Evolutionary conservation across 2,329 filamentous ascomycete species (phyloP).

Genomic region (Aspergillus arachidicola): DNA sequence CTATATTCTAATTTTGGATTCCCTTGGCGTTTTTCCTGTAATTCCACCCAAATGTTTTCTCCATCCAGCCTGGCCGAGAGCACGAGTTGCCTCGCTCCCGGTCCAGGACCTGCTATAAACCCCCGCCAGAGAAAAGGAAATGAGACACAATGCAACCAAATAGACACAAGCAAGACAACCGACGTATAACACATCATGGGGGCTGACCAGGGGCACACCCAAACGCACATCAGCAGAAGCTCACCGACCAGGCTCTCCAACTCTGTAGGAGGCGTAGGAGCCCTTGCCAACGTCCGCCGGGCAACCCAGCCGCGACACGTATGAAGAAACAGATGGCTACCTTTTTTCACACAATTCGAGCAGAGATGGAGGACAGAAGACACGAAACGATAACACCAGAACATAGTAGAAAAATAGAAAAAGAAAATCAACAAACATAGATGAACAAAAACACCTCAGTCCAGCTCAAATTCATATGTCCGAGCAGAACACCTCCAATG

Average conservation of each 20-base stretch:
- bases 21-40: constrained; percentile 2
- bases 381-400: constrained; percentile 7
- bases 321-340: constrained; percentile 18
- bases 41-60: constrained; percentile 10
- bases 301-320: constrained; percentile 19
- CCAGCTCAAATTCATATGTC: constrained; percentile 23
- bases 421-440: constrained; percentile 3
- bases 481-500: constrained; percentile 21
- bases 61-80: background rate
- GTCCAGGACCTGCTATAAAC: constrained; percentile 10
- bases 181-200: constrained; percentile 21
- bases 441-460: constrained; percentile 9
- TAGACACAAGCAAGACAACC: constrained; percentile 17
- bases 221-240: constrained; percentile 3
- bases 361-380: background rate
- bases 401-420: constrained; percentile 9
- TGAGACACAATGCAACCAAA: constrained; percentile 16
- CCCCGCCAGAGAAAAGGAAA: constrained; percentile 3
- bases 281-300: background rate
- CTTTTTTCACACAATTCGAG: constrained; percentile 9
- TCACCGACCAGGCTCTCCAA: background rate
- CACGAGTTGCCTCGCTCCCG: background rate
- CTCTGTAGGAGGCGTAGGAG: background rate
- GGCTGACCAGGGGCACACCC: constrained; percentile 16
- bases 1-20: constrained; percentile 26